A percentile compares a stretch with the other conserved stretches of the same genome.
phyloP scores from a whole-genome alignment of 1,284 basidiomycete species.

The Chalciporus sp. region DNA sequence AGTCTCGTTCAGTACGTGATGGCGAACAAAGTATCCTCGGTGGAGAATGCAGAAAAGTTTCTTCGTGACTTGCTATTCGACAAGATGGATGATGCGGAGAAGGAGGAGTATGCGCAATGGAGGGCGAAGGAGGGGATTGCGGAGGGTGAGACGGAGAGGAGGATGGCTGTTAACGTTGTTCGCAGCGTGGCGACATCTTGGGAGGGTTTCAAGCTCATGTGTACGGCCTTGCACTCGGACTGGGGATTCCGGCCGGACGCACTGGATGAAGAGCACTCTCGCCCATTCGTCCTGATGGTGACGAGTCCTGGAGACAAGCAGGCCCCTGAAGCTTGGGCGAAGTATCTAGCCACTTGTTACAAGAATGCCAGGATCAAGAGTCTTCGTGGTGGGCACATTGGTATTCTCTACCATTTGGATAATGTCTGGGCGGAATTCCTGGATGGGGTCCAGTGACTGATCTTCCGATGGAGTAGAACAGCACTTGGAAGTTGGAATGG shows the following conservation, averaged over 20 bases:
- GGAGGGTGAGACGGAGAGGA: conserved; percentile 45
- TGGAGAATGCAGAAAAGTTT: conserved; percentile 44
- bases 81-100: conserved; percentile 45
- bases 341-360: conserved; percentile 48
- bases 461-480: not conserved
- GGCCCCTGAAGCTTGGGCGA: conserved; percentile 42
- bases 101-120: conserved; percentile 43
- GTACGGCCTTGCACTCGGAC: conserved; percentile 49
- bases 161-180: conserved; percentile 44
- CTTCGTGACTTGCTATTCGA: conserved; percentile 42
- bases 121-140: conserved; percentile 40
- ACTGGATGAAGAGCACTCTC: conserved; percentile 47
- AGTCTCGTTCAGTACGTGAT: conserved; percentile 38
- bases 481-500: too few species aligned
- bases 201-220: conserved; percentile 52
- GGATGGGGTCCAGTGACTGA: conserved; percentile 1
- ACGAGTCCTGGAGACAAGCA: conserved; percentile 41
- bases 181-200: conserved; percentile 52
- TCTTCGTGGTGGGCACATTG: conserved; percentile 51
- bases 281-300: conserved; percentile 48
- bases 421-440: conserved; percentile 49
- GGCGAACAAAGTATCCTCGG: conserved; percentile 38
- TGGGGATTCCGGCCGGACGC: conserved; percentile 52
- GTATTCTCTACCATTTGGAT: conserved; percentile 44
- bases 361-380: conserved; percentile 40